Evolutionary conservation across 2,329 filamentous ascomycete genomes (phyloP).

Genomic region (Bipolaris oryzae): DNA sequence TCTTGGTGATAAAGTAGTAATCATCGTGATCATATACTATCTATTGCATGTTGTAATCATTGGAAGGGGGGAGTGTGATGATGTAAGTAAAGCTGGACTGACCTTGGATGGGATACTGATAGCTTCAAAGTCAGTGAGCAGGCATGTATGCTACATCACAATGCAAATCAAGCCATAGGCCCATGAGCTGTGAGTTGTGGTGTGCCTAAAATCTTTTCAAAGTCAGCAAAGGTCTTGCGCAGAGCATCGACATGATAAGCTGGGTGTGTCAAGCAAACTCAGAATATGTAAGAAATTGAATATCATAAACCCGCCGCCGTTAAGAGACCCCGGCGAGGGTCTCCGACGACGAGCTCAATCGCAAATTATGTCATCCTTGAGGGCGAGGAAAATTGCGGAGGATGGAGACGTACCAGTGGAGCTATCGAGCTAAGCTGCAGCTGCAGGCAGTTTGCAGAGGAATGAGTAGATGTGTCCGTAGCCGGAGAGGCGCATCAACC

Average conservation of each 20-base stretch:
- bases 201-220: slow-evolving; percentile 3
- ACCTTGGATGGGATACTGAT: slow-evolving; percentile 13
- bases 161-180: background rate
- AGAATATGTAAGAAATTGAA: slow-evolving; percentile 99
- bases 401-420: slow-evolving; percentile 31
- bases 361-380: slow-evolving; percentile 98
- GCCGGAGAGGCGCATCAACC: background rate
- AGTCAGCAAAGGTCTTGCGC: slow-evolving; percentile 3
- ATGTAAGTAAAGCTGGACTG: slow-evolving; percentile 10
- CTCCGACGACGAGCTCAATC: slow-evolving; percentile 89
- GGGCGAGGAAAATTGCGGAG: slow-evolving; percentile 9
- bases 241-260: background rate
- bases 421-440: background rate
- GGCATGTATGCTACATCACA: too few relatives aligned
- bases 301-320: slow-evolving; percentile 79
- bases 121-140: background rate
- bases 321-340: slow-evolving; percentile 89
- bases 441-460: slow-evolving; percentile 9
- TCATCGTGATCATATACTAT: slow-evolving; percentile 71
- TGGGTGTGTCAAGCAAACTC: slow-evolving; percentile 54
- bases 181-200: background rate
- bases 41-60: slow-evolving; percentile 72
- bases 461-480: background rate
- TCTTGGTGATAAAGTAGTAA: slow-evolving; percentile 68
- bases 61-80: slow-evolving; percentile 50